Evolutionary conservation across 352 stramenopile species (phyloP).

Genomic region (Nannochloropsis limnetica): DNA sequence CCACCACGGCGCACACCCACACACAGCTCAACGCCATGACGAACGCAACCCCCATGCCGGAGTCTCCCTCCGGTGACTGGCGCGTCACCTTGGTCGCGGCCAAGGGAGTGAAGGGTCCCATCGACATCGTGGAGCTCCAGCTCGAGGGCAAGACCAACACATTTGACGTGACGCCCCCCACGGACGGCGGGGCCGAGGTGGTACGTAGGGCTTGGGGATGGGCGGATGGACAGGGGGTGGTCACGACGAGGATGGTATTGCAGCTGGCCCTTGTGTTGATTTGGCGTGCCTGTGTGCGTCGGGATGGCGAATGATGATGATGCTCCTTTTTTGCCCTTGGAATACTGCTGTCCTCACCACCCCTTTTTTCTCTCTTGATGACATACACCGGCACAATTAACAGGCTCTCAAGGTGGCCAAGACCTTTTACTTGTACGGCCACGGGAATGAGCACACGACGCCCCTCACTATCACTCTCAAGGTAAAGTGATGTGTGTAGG

Average conservation of each 20-base stretch:
- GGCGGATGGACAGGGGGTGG: not conserved
- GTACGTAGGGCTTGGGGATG: not conserved
- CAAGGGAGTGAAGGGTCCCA: not conserved
- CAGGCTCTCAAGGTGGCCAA: conserved; percentile 9
- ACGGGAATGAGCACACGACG: conserved; percentile 18
- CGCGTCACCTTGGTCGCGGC: not conserved
- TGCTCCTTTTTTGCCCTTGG: not conserved
- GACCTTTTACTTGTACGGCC: conserved; percentile 31
- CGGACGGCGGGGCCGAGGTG: not conserved
- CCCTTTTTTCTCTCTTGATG: not conserved
- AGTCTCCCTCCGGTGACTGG: conserved; percentile 24
- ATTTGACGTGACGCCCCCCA: conserved; percentile 19
- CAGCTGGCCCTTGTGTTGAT: not conserved
- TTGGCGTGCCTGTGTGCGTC: not conserved
- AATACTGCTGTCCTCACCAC: not conserved
- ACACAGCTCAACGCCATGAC: not conserved
- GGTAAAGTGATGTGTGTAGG: conserved; percentile 8
- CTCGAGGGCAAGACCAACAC: conserved; percentile 32
- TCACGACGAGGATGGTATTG: not conserved
- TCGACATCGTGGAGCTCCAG: conserved; percentile 28
- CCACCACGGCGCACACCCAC: not conserved
- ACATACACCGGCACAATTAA: not conserved
- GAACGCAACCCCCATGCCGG: not conserved
- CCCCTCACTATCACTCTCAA: conserved; percentile 24
- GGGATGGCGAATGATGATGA: not conserved